Percentiles rank a stretch among this genome's conserved stretches.
Conservation (phyloP, 306 rosid species). For the Alnus rubra region DNA sequence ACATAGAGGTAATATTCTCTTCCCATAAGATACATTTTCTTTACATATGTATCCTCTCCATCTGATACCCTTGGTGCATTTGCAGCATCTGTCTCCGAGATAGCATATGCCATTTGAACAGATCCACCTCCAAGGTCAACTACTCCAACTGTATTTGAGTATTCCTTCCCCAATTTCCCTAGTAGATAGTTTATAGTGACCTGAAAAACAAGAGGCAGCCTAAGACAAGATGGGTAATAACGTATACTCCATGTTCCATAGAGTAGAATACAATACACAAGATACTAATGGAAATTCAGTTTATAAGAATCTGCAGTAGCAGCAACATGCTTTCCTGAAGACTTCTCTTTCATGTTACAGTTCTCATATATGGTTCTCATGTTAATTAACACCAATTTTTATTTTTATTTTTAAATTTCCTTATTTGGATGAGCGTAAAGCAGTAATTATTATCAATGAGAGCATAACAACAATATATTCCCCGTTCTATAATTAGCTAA, state of each 20-base stretch:
- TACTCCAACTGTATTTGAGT: slow-evolving; percentile 84
- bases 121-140: slow-evolving; percentile 99
- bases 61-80: slow-evolving; percentile 60
- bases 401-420: not conserved
- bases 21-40: slow-evolving; percentile 84
- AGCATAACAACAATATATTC: not conserved
- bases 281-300: slow-evolving; percentile 15
- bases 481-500: not conserved
- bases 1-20: slow-evolving; percentile 79
- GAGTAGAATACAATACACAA: slow-evolving; percentile 21
- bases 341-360: slow-evolving; percentile 12
- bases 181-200: slow-evolving; percentile 92
- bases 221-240: slow-evolving; percentile 21
- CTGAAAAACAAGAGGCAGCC: slow-evolving; percentile 45
- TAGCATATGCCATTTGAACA: slow-evolving; percentile 99
- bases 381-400: not conserved
- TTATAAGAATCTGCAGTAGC: slow-evolving; percentile 8
- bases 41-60: slow-evolving; percentile 66
- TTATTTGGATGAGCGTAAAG: not conserved
- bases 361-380: slow-evolving; percentile 3
- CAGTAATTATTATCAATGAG: not conserved
- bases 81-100: slow-evolving; percentile 74
- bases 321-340: slow-evolving; percentile 14
- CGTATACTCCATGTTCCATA: slow-evolving; percentile 13
- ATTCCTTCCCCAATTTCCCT: slow-evolving; percentile 85